Evolutionary conservation across 2,329 filamentous ascomycete species (phyloP), one percentile per base, ranked within the genome.

Genomic region (Microsporum canis): DNA sequence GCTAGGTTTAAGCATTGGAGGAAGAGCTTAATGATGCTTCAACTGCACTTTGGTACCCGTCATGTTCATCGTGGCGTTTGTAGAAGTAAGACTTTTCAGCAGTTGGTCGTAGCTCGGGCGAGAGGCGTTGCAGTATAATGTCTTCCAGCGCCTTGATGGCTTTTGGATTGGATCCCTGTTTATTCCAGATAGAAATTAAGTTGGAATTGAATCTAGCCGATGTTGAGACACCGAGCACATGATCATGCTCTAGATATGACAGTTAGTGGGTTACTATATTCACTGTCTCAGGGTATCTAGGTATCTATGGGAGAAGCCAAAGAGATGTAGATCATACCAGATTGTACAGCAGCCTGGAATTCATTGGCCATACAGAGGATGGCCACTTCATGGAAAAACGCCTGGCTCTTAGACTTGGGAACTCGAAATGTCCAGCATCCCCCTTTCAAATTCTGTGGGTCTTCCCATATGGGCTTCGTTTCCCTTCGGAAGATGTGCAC

Each of bases 401-500:
- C 87, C 2, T 84, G 82, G 2, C 79, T 81, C 4, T 82, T 81
- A 64, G 79, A 80, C 78, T 95, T 96, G 65, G 87, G 85, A 51
- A 96, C 87, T 58, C 91, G 86, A 75, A 97, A 95, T 27, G 90
- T 95, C 90, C 90, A 96, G 72, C 88, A 88, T 57, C 92, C 92
- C 59, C 92, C 92, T 64, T 85, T 81, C 63, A 87, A 79, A 75
- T 96, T 96, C 68, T 94, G 85, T 45, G 88, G 84, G 72, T 97
- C 92, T 76, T 91, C 88, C 88, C 88, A 91, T 66, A 90, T 78
- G 61, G 88, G 88, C 65, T 82, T 82, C 74, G 89, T 89, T 39
- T 88, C 88, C 64, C 84, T 80, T 73, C 90, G 90, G 79, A 91
- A 91, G 66, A 91, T 80, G 72, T 91, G 89, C 65, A 91, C 82